Evolutionary conservation across 768 basidiomycete species (phyloP).

Genomic region (Hemileccinum impolitum): DNA sequence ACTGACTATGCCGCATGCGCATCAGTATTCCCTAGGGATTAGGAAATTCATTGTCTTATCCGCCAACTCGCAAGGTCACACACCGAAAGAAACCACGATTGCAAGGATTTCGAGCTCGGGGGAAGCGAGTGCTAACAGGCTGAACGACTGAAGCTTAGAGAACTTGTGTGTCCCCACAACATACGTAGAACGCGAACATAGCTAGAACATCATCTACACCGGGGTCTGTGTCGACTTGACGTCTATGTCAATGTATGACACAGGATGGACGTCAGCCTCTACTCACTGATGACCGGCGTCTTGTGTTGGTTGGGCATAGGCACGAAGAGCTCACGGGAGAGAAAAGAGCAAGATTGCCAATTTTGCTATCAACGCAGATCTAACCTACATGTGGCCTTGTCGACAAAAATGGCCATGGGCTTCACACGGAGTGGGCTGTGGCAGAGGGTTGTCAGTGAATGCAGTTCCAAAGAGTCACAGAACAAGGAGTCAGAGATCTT

Average conservation of each 20-base stretch:
- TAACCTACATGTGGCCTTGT: no score
- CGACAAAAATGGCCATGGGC: no score
- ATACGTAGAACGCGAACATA: constrained; percentile 47
- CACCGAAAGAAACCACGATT: constrained; percentile 74
- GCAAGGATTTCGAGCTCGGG: constrained; percentile 82
- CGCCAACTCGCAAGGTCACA: constrained; percentile 14
- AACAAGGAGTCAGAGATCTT: constrained; percentile 60
- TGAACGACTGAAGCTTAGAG: constrained; percentile 26
- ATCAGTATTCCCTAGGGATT: constrained; percentile 65
- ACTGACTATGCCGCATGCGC: constrained; percentile 55
- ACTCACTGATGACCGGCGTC: constrained; percentile 68
- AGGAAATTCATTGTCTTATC: neutral
- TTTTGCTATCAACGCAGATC: neutral
- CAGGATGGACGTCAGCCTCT: neutral
- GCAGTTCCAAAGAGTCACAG: neutral
- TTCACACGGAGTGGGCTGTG: no score
- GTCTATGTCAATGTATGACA: constrained; percentile 1
- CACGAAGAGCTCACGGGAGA: neutral
- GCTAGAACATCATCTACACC: constrained; percentile 82
- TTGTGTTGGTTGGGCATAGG: constrained; percentile 24
- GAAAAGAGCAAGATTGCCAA: neutral
- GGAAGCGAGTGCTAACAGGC: constrained; percentile 74
- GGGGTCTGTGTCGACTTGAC: constrained; percentile 77
- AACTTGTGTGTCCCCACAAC: neutral
- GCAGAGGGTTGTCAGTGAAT: constrained; percentile 8